phyloP scores from a whole-genome alignment of 1,139 yeast genomes.

The Kodamaea sp. region DNA sequence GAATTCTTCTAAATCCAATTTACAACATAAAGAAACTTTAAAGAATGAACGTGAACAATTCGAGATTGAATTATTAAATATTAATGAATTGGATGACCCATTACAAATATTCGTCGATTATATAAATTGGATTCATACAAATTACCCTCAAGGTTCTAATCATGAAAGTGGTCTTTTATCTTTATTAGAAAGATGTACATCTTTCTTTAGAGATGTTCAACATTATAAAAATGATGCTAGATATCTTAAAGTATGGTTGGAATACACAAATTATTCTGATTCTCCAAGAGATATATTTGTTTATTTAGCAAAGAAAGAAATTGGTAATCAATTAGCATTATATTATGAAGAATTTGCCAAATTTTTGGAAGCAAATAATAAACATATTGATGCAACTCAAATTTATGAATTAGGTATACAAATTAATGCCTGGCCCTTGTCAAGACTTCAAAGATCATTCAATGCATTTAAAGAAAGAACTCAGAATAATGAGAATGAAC shows the following conservation, averaged over 20 bases:
- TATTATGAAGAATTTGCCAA: slow-evolving; percentile 82
- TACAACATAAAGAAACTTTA: slow-evolving; percentile 26
- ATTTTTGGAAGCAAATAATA: slow-evolving; percentile 52
- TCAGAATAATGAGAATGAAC: background rate
- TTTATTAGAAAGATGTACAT: slow-evolving; percentile 69
- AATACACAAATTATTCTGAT: slow-evolving; percentile 66
- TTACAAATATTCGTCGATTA: slow-evolving; percentile 69
- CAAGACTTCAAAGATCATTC: slow-evolving; percentile 49
- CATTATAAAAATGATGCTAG: slow-evolving; percentile 80
- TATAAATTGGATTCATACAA: slow-evolving; percentile 65
- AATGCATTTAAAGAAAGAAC: slow-evolving; percentile 43
- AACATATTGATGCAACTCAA: slow-evolving; percentile 57
- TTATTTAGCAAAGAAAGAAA: slow-evolving; percentile 68
- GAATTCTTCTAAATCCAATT: slow-evolving; percentile 12
- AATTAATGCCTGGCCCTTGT: slow-evolving; percentile 59
- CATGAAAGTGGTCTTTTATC: slow-evolving; percentile 64
- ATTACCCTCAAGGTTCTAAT: slow-evolving; percentile 65
- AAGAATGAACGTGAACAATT: slow-evolving; percentile 37
- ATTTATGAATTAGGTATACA: slow-evolving; percentile 62
- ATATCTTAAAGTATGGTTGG: slow-evolving; percentile 77
- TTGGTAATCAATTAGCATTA: slow-evolving; percentile 64
- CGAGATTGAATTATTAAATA: slow-evolving; percentile 41
- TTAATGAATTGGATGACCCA: slow-evolving; percentile 77
- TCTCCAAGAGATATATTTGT: slow-evolving; percentile 70
- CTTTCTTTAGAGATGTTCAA: slow-evolving; percentile 58